Evolutionary conservation across 2,329 filamentous ascomycete genomes (phyloP).

Genomic region (Diaporthe velutina): DNA sequence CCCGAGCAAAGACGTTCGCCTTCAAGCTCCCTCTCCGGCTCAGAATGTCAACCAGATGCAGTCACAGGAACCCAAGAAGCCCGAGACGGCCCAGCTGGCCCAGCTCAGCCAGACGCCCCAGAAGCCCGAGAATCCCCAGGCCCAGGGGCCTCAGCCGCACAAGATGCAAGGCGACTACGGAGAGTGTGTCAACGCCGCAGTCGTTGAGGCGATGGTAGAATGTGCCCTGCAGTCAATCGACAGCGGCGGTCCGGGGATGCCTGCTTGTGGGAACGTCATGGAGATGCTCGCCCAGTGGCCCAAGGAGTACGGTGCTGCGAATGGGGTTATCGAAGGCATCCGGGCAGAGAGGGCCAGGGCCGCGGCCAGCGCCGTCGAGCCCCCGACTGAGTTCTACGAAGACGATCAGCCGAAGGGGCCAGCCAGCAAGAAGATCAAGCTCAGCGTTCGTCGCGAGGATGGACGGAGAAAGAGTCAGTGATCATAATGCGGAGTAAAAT

Average conservation of each 20-base stretch:
- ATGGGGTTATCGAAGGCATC: background rate
- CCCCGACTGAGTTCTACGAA: background rate
- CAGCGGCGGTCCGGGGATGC: background rate
- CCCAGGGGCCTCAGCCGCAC: too few relatives aligned
- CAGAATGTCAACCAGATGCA: background rate
- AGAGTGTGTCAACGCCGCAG: background rate
- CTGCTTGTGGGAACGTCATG: background rate
- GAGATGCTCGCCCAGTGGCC: background rate
- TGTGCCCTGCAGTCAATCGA: background rate
- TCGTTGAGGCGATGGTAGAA: background rate
- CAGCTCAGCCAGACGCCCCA: background rate
- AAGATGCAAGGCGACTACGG: background rate
- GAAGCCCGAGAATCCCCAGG: background rate
- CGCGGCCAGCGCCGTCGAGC: rapidly evolving
- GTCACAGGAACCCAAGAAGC: background rate
- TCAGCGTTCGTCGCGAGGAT: background rate
- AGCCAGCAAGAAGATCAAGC: background rate
- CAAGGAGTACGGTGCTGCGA: background rate
- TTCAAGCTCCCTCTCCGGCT: background rate
- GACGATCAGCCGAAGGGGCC: background rate
- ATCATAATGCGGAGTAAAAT: background rate
- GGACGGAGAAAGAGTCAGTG: background rate
- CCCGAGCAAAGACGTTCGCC: background rate
- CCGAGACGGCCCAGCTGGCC: background rate
- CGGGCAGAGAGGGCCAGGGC: background rate